Evolutionary conservation across 352 stramenopile species (phyloP).

Genomic region (Phytophthora boehmeriae): DNA sequence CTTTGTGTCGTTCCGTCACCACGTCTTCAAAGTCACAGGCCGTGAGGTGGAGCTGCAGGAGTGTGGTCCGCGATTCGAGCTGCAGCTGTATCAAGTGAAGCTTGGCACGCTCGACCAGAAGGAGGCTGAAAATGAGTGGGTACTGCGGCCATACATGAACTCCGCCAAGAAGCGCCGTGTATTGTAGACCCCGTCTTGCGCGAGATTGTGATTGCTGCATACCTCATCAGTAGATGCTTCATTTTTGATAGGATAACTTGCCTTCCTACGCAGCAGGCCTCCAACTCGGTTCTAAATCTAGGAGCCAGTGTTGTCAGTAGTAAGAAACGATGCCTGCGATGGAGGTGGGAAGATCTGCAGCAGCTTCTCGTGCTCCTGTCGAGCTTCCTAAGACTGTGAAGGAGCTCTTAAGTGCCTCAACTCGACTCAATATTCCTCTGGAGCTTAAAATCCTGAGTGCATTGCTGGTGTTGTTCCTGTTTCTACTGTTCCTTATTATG

Average conservation of each 20-base stretch:
- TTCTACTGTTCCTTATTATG: constrained; percentile 81
- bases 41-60: constrained; percentile 95
- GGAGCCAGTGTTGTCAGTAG: constrained; percentile 1
- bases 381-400: constrained; percentile 40
- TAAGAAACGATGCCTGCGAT: constrained; percentile 19
- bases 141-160: constrained; percentile 99
- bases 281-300: neutral
- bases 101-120: constrained; percentile 99
- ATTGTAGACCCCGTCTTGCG: constrained; percentile 58
- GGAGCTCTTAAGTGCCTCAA: constrained; percentile 38
- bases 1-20: constrained; percentile 99
- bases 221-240: constrained; percentile 46
- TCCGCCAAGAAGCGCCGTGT: constrained; percentile 97
- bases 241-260: too few species aligned
- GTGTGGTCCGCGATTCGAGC: constrained; percentile 97
- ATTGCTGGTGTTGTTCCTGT: constrained; percentile 73
- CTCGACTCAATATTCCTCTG: constrained; percentile 44
- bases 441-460: constrained; percentile 76
- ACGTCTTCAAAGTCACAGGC: constrained; percentile 97
- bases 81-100: constrained; percentile 98
- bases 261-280: too few species aligned
- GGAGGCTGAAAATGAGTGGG: constrained; percentile 99
- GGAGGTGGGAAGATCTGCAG: constrained; percentile 10
- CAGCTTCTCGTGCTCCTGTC: constrained; percentile 7
- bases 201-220: constrained; percentile 1